A percentile compares a stretch with the other conserved stretches of the same genome.
Evolutionary conservation across 257 asterid genomes (phyloP).

Genomic region (Solanum chmielewskii): DNA sequence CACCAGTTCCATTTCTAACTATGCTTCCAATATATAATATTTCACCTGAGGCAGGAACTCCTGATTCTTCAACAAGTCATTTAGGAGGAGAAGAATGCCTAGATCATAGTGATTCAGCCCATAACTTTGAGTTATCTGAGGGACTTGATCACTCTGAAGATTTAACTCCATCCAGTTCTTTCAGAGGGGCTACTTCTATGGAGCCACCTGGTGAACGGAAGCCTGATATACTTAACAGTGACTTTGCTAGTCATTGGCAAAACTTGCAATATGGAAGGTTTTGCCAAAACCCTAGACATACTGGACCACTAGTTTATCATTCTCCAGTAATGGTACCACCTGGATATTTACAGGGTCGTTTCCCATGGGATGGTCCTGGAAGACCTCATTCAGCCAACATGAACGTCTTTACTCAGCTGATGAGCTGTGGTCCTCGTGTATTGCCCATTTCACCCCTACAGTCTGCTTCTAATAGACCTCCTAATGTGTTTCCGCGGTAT

Average conservation of each 20-base stretch:
- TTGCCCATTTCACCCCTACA: conserved; percentile 63
- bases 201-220: conserved; percentile 42
- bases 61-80: conserved; percentile 48
- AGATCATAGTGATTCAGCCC: conserved; percentile 36
- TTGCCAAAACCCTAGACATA: conserved; percentile 61
- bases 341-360: conserved; percentile 57
- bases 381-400: conserved; percentile 55
- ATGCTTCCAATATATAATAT: conserved; percentile 80
- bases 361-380: conserved; percentile 78
- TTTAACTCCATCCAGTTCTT: conserved; percentile 28
- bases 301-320: conserved; percentile 49
- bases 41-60: conserved; percentile 48
- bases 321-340: conserved; percentile 87
- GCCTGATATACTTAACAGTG: conserved; percentile 80
- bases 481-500: conserved; percentile 51
- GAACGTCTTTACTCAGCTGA: conserved; percentile 54
- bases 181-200: conserved; percentile 29
- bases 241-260: conserved; percentile 86
- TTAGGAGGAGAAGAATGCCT: conserved; percentile 39
- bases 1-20: conserved; percentile 90
- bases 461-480: conserved; percentile 56
- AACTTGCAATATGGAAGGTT: conserved; percentile 82
- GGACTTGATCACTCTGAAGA: conserved; percentile 49
- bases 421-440: conserved; percentile 55
- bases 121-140: conserved; percentile 27